Evolutionary conservation across 176 grass and related monocot species (phyloP).

Genomic region (Triticum monococcum): DNA sequence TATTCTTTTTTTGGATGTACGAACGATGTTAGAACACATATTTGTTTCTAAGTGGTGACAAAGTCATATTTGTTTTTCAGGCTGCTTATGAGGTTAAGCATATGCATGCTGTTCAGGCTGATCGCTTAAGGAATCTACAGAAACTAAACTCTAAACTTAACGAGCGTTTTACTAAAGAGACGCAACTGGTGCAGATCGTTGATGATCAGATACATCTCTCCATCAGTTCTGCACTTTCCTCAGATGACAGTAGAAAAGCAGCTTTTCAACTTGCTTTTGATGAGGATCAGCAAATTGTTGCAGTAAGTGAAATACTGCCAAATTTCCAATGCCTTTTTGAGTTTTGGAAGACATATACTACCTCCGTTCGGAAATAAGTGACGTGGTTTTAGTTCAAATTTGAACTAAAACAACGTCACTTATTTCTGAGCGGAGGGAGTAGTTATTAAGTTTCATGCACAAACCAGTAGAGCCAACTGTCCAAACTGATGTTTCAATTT

Average conservation of each 20-base stretch:
- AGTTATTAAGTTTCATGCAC: neutral
- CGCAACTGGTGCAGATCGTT: constrained; percentile 63
- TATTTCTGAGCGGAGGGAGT: no score
- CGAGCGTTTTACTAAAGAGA: constrained; percentile 58
- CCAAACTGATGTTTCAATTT: neutral
- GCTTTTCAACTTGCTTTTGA: constrained; percentile 78
- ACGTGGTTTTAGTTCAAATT: no score
- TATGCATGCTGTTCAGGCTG: constrained; percentile 62
- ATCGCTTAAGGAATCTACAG: constrained; percentile 77
- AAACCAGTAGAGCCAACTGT: neutral
- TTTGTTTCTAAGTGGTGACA: constrained; percentile 3
- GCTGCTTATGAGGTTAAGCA: constrained; percentile 81
- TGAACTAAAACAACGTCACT: no score
- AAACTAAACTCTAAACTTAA: constrained; percentile 75
- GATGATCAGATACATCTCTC: constrained; percentile 83
- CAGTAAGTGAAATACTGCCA: constrained; percentile 57
- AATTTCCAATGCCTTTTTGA: neutral
- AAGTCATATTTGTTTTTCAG: constrained; percentile 50
- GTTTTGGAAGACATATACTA: neutral
- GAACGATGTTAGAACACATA: constrained; percentile 21
- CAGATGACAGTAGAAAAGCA: constrained; percentile 75
- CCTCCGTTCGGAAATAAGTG: no score
- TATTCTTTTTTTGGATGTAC: neutral
- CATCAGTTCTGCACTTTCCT: constrained; percentile 68
- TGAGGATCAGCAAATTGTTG: constrained; percentile 95